Conservation (phyloP, 2,329 filamentous ascomycete genomes). For the Daldinia sp. region DNA sequence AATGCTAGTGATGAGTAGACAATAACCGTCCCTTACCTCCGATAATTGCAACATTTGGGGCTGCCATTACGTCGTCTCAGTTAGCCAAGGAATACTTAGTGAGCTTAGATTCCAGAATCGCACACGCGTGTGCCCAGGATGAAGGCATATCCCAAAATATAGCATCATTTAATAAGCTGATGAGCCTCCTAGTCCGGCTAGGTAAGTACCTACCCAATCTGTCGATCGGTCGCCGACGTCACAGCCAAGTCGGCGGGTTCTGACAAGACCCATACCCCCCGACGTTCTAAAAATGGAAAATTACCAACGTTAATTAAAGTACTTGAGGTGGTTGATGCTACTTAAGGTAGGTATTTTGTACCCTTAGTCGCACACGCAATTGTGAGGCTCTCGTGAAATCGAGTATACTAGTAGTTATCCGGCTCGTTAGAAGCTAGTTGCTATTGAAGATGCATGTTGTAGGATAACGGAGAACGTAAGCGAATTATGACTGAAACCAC, state of each 20-base stretch:
- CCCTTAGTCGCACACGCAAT: neutral
- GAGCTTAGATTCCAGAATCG: neutral
- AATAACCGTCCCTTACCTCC: neutral
- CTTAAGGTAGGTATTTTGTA: neutral
- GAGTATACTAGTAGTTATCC: neutral
- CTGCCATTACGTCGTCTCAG: neutral
- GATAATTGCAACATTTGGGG: neutral
- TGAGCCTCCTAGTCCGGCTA: neutral
- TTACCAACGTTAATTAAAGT: neutral
- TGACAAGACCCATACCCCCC: neutral
- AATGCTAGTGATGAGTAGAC: neutral
- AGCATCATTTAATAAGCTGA: neutral
- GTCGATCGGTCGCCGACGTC: neutral
- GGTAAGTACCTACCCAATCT: neutral
- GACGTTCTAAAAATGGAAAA: conserved; percentile 1
- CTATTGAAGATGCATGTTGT: neutral
- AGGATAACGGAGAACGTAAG: neutral
- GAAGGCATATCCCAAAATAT: neutral
- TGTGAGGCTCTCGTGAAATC: neutral
- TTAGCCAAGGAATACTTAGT: neutral
- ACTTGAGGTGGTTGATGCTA: neutral
- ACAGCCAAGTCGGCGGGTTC: neutral
- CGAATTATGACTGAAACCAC: neutral
- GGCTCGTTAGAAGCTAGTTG: neutral
- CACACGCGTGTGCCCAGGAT: neutral